Evolutionary conservation across 2,329 filamentous ascomycete genomes (phyloP), one percentile per base, ranked within the genome.

Genomic region (Microdochium bolleyi): DNA sequence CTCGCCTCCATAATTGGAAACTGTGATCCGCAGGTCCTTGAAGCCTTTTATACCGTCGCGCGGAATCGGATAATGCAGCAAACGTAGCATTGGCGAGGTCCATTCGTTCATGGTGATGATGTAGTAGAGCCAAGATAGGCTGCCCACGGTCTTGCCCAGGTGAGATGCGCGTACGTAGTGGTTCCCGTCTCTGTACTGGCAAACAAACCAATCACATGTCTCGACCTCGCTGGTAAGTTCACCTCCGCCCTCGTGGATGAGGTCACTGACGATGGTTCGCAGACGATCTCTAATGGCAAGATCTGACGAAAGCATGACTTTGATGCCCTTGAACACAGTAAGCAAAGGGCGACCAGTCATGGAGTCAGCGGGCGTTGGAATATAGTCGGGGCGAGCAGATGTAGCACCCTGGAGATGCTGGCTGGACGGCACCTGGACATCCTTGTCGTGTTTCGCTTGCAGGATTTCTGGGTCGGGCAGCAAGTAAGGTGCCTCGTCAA

Each of bases 1-100:
- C 68, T 99, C 94, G 30, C 94, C 94, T 48, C 90, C 90, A 65
- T 99, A 99, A 68, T 97, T 99, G 5, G 94, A 97, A 5, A 99
- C 78, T 53, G 91, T 96, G 62, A 99, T 94, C 51, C 79, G 83
- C 67, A 88, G 76, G 8, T 79, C 75, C 54, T 87, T 69, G 64
- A 99, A 96, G 0, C 89, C 92, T 0, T 86, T 82, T 34, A 99
- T 84, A 1, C 89, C 89, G 9, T 84, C 67, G 49, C 80, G 82
- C 4, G 92, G 88, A 14, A 95, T 66, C 0, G 94, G 94, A 60
- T 99, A 99, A 65, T 99, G 94, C 24, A 99, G 75, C 27, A 97
- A 77, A 50, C 90, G 85, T 46, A 84, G 83, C 54, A 91, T 75
- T 0, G 94, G 92, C 13, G 88, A 92, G 1, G 89, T 92, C 89